Conservation (phyloP, 2,329 filamentous ascomycete species). For the Cucurbitaria berberidis region DNA sequence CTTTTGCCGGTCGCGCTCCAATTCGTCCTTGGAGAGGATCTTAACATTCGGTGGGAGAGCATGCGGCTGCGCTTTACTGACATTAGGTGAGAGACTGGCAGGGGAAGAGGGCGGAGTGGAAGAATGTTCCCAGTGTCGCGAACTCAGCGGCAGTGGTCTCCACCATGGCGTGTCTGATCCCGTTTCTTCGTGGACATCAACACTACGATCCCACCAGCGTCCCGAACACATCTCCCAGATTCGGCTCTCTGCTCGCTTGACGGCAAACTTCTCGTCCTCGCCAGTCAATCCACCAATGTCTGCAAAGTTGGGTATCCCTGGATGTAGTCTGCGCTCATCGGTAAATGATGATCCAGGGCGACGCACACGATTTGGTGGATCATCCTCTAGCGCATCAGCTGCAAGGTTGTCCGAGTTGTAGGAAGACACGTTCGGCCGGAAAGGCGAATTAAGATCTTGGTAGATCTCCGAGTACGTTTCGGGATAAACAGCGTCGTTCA, state of each 20-base stretch:
- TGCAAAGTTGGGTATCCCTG: conserved; percentile 63
- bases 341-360: conserved; percentile 31
- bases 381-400: conserved; percentile 57
- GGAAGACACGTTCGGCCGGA: conserved; percentile 77
- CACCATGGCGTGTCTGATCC: conserved; percentile 63
- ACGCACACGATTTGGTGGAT: conserved; percentile 53
- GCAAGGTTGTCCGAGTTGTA: conserved; percentile 57
- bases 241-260: conserved; percentile 76
- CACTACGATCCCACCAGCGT: conserved; percentile 73
- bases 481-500: conserved; percentile 64
- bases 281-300: conserved; percentile 74
- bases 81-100: background rate
- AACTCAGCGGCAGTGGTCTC: conserved; percentile 68
- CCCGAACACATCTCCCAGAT: conserved; percentile 81
- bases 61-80: background rate
- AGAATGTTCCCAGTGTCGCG: conserved; percentile 68
- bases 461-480: conserved; percentile 76
- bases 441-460: conserved; percentile 77
- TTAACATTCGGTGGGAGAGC: conserved; percentile 20
- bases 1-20: conserved; percentile 33
- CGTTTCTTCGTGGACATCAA: conserved; percentile 46
- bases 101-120: background rate
- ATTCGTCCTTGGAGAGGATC: conserved; percentile 22
- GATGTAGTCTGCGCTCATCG: conserved; percentile 32
- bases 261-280: conserved; percentile 82